These are phyloP conservation scores for Fraxinus ornus DNA, from an alignment of 305 asterid species.

Conservation along the genomic window DNA sequence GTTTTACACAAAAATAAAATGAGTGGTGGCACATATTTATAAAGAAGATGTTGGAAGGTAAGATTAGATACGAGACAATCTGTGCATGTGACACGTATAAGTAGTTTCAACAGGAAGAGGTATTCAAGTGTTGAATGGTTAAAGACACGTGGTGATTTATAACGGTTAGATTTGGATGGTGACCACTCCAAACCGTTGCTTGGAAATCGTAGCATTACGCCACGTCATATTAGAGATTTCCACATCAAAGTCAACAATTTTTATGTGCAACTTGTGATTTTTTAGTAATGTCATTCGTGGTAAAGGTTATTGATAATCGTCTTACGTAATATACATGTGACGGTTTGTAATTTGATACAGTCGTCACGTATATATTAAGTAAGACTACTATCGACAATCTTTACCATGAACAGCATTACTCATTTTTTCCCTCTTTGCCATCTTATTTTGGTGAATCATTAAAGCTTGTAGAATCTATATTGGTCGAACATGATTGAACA, in stretches of 20 bases:
- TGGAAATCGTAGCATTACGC: conserved; percentile 22
- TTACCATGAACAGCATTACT: no score
- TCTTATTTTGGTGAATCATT: not conserved
- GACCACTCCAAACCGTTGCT: conserved; percentile 6
- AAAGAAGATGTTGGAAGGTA: not conserved
- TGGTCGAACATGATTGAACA: no score
- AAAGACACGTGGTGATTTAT: conserved; percentile 12
- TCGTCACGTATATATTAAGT: no score
- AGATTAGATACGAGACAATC: conserved; percentile 1
- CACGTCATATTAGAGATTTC: conserved; percentile 20
- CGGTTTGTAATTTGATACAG: no score
- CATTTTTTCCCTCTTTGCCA: no score
- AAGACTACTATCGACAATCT: no score
- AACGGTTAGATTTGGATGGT: conserved; percentile 8
- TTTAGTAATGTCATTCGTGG: no score
- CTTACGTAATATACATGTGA: no score
- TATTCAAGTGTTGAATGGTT: not conserved
- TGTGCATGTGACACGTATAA: conserved; percentile 28
- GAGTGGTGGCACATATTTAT: not conserved
- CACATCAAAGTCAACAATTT: no score
- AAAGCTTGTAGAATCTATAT: no score
- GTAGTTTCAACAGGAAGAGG: not conserved
- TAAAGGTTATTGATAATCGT: no score
- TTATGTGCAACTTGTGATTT: no score
- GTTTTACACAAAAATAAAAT: not conserved